phyloP scores from a whole-genome alignment of 306 rosid genomes.

The Betula pendula region DNA sequence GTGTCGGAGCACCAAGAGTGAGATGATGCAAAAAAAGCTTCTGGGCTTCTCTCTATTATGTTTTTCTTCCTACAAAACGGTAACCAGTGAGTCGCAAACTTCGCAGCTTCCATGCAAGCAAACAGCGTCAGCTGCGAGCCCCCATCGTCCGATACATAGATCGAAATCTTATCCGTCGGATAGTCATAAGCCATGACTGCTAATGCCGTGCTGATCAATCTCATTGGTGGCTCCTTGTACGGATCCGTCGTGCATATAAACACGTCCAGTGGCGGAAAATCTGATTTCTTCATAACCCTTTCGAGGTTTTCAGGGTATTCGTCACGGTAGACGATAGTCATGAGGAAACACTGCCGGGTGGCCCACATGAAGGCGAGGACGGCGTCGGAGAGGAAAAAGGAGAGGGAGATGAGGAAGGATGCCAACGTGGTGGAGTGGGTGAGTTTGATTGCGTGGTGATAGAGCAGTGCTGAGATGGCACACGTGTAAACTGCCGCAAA shows the following conservation, averaged over 20 bases:
- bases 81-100: conserved; percentile 42
- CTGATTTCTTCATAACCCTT: background rate
- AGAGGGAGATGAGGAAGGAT: conserved; percentile 30
- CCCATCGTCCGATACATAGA: conserved; percentile 50
- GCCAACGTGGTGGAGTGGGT: conserved; percentile 13
- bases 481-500: conserved; percentile 23
- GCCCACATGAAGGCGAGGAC: conserved; percentile 30
- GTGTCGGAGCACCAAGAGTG: background rate
- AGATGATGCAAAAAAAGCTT: conserved; percentile 28
- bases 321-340: conserved; percentile 22
- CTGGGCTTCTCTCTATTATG: conserved; percentile 31
- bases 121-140: conserved; percentile 47
- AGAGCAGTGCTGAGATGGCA: conserved; percentile 28
- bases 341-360: conserved; percentile 26
- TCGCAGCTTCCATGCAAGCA: conserved; percentile 45
- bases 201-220: conserved; percentile 37
- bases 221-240: conserved; percentile 43
- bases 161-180: conserved; percentile 37
- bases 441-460: conserved; percentile 22
- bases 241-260: conserved; percentile 51
- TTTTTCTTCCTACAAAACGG: conserved; percentile 37
- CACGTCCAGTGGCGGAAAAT: conserved; percentile 38
- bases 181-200: conserved; percentile 47
- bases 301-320: conserved; percentile 26
- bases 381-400: conserved; percentile 32